Conservation (phyloP, 2,329 filamentous ascomycete species). For the Ophiocordyceps camponoti-leonardi region DNA sequence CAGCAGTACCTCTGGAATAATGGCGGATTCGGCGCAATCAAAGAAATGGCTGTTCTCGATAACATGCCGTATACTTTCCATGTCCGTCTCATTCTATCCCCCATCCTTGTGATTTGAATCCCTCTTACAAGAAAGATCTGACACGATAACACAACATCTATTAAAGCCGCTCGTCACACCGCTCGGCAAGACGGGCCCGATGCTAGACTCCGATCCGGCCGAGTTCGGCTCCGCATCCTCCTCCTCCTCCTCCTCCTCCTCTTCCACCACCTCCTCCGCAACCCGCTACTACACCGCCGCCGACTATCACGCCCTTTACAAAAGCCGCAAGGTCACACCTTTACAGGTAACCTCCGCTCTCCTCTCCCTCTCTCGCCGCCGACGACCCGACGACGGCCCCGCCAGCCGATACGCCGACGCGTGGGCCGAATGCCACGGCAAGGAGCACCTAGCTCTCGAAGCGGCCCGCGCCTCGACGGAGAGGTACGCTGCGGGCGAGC, state of each 20-base stretch:
- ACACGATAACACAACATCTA: too few relatives aligned
- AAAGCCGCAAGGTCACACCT: slow-evolving; percentile 52
- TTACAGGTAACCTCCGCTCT: slow-evolving; percentile 53
- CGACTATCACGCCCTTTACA: slow-evolving; percentile 66
- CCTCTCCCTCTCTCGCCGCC: slow-evolving; percentile 32
- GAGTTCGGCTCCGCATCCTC: slow-evolving; percentile 23
- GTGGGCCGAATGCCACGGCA: slow-evolving; percentile 49
- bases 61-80: slow-evolving; percentile 27
- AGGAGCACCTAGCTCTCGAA: slow-evolving; percentile 38
- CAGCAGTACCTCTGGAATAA: slow-evolving; percentile 54
- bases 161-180: slow-evolving; percentile 40
- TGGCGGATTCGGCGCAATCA: slow-evolving; percentile 35
- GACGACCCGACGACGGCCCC: not conserved
- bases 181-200: slow-evolving; percentile 17
- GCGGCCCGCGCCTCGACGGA: slow-evolving; percentile 58
- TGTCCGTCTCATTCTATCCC: slow-evolving; percentile 17
- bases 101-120: too few relatives aligned
- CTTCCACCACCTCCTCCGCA: slow-evolving; percentile 6
- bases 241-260: slow-evolving; percentile 4
- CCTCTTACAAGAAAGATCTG: too few relatives aligned
- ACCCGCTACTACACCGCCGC: slow-evolving; percentile 49
- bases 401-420: slow-evolving; percentile 37
- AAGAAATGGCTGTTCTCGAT: slow-evolving; percentile 27
- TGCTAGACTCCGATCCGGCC: slow-evolving; percentile 23
- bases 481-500: slow-evolving; percentile 49